Base-by-base conservation (phyloP, 2,329 filamentous ascomycete species). In the Colletotrichum sp. region DNA sequence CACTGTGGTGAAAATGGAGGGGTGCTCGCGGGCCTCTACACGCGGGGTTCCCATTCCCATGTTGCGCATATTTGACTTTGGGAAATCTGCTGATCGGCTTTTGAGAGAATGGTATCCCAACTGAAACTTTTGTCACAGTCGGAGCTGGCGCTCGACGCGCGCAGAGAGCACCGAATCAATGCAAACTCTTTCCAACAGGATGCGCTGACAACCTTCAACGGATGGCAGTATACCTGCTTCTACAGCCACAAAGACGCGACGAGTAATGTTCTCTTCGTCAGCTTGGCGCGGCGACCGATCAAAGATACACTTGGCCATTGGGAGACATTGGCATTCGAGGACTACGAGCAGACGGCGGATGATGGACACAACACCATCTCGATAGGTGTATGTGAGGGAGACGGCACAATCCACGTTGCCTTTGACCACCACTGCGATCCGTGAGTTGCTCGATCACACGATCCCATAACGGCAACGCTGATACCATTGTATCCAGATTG, bases 291-390 rank as follows among this genome's bases (percentile, higher is more conserved):
- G 15, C 71, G 74, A 8, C 34, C 48, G 11, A 52, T 76, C n/a
- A n/a, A 16, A 5, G 55, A 57, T 3, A 22, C 52, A 2, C 52
- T 75, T 0, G 66, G 72, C 6, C 28, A 28, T n/a, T 76, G 74
- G 74, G 39, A 76, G 52, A 59, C 44, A 25, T 57, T 76, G 27
- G 71, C 63, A 1, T 75, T 76, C 19, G 66, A 67, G 1, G 74
- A 76, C 39, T 76, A 76, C 30, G 61, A 74, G 52, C 74, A 76
- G 52, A 76, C 66, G 8, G 67, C 74, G n/a, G 74, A 76, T 28
- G 74, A 76, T 36, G 74, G 74, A n/a, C 74, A 76, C 8, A 76
- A 76, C 39, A 76, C 74, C 30, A 75, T 76, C 60, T 75, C 71
- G 8, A 74, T 76, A 16, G 74, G 74, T 2, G 55, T 76, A 3